A percentile compares a stretch with the other conserved stretches of the same genome.
Evolutionary conservation across 768 basidiomycete species (phyloP).

Genomic region (Mycena amicta): DNA sequence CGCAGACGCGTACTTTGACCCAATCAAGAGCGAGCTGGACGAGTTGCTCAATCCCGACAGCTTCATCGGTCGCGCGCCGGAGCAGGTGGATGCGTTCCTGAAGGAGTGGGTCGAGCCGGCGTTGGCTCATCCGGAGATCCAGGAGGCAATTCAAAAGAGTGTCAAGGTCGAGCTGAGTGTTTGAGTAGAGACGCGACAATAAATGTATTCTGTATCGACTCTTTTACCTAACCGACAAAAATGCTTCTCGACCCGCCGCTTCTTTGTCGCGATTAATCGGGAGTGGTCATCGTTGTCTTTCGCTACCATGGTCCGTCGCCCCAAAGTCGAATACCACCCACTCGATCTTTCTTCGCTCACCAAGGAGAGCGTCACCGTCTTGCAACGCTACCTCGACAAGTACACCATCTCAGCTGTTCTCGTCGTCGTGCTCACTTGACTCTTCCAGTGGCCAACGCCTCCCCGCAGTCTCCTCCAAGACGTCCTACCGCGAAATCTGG

Average conservation of each 20-base stretch:
- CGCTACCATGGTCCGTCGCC: neutral
- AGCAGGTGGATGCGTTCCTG: conserved; percentile 91
- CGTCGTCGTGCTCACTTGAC: neutral
- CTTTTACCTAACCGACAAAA: neutral
- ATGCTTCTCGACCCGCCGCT: neutral
- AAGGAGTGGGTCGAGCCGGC: conserved; percentile 88
- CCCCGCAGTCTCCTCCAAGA: conserved; percentile 16
- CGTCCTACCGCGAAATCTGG: conserved; percentile 20
- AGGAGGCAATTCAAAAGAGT: conserved; percentile 52
- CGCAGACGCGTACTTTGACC: conserved; percentile 83
- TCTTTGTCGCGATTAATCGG: neutral
- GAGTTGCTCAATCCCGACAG: conserved; percentile 79
- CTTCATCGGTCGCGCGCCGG: conserved; percentile 92
- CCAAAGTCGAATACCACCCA: neutral
- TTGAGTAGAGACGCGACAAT: conserved; percentile 27
- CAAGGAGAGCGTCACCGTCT: neutral
- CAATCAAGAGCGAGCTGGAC: conserved; percentile 81
- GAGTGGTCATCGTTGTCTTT: neutral
- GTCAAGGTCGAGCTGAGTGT: conserved; percentile 70
- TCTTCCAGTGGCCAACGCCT: conserved; percentile 12
- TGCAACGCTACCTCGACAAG: conserved; percentile 1
- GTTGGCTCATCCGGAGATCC: conserved; percentile 58
- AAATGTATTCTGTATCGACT: neutral
- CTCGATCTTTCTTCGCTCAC: neutral
- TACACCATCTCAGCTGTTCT: neutral